Evolutionary conservation across 1,284 basidiomycete genomes (phyloP), one percentile per base, ranked within the genome.

Genomic region (Neotropicomus parvogracilis): DNA sequence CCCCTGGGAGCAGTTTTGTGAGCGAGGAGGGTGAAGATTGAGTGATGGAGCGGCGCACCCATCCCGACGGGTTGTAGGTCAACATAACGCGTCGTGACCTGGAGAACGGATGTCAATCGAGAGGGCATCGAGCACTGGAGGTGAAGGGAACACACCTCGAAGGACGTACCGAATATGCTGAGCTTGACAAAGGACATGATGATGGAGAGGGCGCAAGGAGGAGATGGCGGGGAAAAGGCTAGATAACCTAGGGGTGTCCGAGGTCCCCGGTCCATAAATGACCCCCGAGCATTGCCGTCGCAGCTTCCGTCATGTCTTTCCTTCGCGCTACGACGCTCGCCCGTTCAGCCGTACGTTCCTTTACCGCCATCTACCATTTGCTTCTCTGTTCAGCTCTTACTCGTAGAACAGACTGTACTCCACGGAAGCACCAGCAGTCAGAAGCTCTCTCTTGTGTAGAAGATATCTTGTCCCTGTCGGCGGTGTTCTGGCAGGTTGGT

Each of bases 61-160:
- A 99, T 99, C 70, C 95, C 97, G 40, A 99, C 95, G n/a, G 95
- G 95, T 68, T 99, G 97, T 20, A 99, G 85, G 75, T 99, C 95
- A 68, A 97, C 90, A 91, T 99, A 99, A 63, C 95, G 84, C 50
- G 93, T 97, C 16, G 94, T 97, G 46, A 97, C 94, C 85, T 97
- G 70, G 51, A 65, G 70, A 50, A 72, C 68, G 65, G 66, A 54
- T 52, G 37, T 51, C 40, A 39, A 56, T 54, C 52, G 37, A 43
- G 37, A 45, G 48, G 37, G 40, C 14, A 64, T 56, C 49, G 51
- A 51, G 44, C 31, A 48, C 49, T 49, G 28, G 42, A 36, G 47
- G 44, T 38, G 50, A 21, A 40, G 43, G 24, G 33, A 50, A 59
- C 70, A 58, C 48, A 86, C 90, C 83, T 93, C 90, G 69, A 93